Conservation (phyloP, 441 rosid genomes). For the Melastoma candidum region DNA sequence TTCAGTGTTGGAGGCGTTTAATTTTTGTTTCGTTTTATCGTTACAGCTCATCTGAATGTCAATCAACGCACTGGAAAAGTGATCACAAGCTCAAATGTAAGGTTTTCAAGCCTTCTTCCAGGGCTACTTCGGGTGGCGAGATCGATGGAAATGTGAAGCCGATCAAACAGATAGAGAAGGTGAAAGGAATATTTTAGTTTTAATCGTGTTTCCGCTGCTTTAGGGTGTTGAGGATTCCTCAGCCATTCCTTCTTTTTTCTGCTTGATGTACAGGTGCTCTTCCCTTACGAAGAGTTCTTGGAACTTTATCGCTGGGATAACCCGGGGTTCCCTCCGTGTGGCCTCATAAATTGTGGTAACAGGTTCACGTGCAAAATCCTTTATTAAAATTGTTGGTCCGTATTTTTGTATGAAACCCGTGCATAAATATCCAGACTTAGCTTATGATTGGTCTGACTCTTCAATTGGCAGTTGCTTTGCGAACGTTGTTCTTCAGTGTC, state of each 20-base stretch:
- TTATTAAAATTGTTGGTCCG: background rate
- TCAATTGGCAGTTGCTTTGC: constrained; percentile 69
- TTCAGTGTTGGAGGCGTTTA: background rate
- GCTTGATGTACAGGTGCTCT: constrained; percentile 52
- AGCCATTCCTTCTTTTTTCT: background rate
- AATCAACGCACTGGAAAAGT: constrained; percentile 50
- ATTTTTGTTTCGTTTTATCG: background rate
- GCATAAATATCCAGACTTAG: background rate
- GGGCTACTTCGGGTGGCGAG: constrained; percentile 16
- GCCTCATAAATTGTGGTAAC: constrained; percentile 95
- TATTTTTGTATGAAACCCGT: constrained; percentile 79
- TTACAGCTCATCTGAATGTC: constrained; percentile 47
- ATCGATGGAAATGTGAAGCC: constrained; percentile 31
- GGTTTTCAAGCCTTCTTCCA: constrained; percentile 24
- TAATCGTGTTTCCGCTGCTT: no score
- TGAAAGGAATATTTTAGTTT: constrained; percentile 4
- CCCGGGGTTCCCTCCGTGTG: constrained; percentile 65
- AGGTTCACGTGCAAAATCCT: constrained; percentile 33
- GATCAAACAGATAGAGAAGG: constrained; percentile 48
- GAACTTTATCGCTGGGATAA: constrained; percentile 63
- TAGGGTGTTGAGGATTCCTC: no score
- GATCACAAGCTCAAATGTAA: constrained; percentile 58
- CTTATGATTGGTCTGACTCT: constrained; percentile 3
- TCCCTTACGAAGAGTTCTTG: constrained; percentile 79
- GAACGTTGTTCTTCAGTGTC: constrained; percentile 92